phyloP scores from a whole-genome alignment of 1,139 yeast species.

The Eremothecium coryli region DNA sequence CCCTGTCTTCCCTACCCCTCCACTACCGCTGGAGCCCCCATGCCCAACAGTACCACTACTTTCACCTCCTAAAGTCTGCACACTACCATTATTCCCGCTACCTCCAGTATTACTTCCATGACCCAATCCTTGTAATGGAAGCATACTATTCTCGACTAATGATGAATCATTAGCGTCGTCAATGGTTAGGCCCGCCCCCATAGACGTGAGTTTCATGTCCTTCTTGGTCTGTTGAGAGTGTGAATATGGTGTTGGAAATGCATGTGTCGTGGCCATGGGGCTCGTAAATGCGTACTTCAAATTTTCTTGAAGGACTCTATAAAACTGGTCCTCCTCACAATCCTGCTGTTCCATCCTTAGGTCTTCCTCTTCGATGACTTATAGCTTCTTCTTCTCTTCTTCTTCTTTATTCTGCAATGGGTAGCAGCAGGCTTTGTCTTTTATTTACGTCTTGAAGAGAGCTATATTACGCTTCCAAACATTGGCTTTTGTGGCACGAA shows the following conservation, averaged over 20 bases:
- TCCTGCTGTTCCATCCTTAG: constrained; percentile 5
- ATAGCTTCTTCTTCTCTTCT: neutral
- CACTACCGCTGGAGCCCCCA: neutral
- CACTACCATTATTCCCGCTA: neutral
- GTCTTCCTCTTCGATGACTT: neutral
- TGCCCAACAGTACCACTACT: neutral
- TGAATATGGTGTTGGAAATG: constrained; percentile 30
- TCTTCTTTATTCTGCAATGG: neutral
- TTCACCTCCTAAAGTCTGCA: neutral
- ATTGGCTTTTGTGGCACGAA: no score
- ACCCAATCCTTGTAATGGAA: constrained; percentile 10
- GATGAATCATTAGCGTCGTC: constrained; percentile 16
- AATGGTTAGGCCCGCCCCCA: constrained; percentile 3
- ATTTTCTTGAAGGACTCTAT: constrained; percentile 4
- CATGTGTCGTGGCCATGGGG: constrained; percentile 25
- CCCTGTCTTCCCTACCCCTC: neutral
- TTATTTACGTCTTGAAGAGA: no score
- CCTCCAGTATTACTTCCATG: neutral
- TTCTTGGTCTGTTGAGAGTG: constrained; percentile 13
- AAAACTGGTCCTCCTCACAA: constrained; percentile 5
- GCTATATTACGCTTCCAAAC: no score
- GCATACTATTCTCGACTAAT: constrained; percentile 24
- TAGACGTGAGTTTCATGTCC: constrained; percentile 1
- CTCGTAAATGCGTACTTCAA: constrained; percentile 22
- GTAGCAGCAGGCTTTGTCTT: no score